Evolutionary conservation across 2,329 filamentous ascomycete genomes (phyloP).

Genomic region (Laburnicola sp.): DNA sequence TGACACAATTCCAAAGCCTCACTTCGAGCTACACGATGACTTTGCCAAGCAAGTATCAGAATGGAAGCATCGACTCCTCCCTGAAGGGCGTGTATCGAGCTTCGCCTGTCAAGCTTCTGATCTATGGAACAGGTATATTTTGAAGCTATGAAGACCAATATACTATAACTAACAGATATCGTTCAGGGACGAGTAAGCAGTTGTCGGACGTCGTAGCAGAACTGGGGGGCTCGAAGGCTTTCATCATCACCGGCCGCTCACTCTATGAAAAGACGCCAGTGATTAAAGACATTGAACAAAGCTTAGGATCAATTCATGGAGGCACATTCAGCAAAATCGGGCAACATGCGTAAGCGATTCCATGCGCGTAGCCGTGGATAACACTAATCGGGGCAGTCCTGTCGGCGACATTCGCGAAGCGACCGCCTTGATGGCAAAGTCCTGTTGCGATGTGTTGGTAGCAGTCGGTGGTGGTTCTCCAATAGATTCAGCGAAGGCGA

Average conservation of each 20-base stretch:
- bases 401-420: conserved; percentile 59
- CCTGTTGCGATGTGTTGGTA: conserved; percentile 56
- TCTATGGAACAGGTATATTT: conserved; percentile 39
- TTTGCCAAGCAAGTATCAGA: conserved; percentile 39
- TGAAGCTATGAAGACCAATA: neutral
- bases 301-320: conserved; percentile 53
- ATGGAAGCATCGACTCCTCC: conserved; percentile 40
- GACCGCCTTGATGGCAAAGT: conserved; percentile 51
- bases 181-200: conserved; percentile 38
- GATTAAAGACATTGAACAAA: conserved; percentile 55
- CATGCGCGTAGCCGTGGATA: too few species aligned
- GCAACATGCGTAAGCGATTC: conserved; percentile 50
- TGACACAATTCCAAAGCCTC: neutral
- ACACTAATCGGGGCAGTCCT: conserved; percentile 30
- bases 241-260: conserved; percentile 60
- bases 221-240: conserved; percentile 53
- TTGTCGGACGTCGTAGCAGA: conserved; percentile 37
- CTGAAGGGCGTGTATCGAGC: conserved; percentile 41
- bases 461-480: conserved; percentile 59
- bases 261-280: conserved; percentile 58
- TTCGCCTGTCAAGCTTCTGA: conserved; percentile 43
- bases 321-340: conserved; percentile 60
- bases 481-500: conserved; percentile 54
- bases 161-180: neutral
- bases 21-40: conserved; percentile 27